Evolutionary conservation across 371 early-diverging fungal genomes (phyloP), one percentile per base, ranked within the genome.

Genomic region (Mucor racemosus): DNA sequence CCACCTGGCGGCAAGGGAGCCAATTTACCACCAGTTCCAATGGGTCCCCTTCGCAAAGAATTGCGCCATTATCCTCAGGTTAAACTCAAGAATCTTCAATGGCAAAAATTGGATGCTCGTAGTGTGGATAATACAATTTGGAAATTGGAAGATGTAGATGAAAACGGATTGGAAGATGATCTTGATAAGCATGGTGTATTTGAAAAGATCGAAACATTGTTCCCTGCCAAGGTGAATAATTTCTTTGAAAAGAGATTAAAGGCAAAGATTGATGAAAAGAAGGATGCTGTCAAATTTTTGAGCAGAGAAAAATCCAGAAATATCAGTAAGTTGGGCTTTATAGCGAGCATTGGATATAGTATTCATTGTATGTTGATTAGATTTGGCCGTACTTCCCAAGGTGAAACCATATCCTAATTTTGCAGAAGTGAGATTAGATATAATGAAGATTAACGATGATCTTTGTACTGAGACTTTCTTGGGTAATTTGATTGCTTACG

Each of bases 401-500:
- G 53, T 76, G 31, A 79, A 77, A 39, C 67, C 61, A 31, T 72
- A 68, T 34, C 60, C 50, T 4, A 65, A 65, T 5, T 76, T 71
- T 54, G 64, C 50, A 33, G 84, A 91, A 48, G 77, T 76, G 4
- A 68, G 75, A n/a, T 17, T 64, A 38, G 62, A 67, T 36, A 78
- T 82, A 14, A 57, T 82, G 58, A 57, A 59, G 11, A 36, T 86
- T 36, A 76, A 86, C 53, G 78, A 76, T 39, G 69, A 72, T 3
- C 60, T 78, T 0, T 78, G 85, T 41, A 72, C 77, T 4, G 88
- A 88, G 39, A 78, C 71, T 3, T 74, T 87, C 59, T 59, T 88
- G 56, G 70, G 79, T 46, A 81, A 82, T 44, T 65, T 89, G 58
- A 58, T 84, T 15, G 58, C 69, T 1, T 71, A 69, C 66, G 64